These are phyloP conservation scores for Lactuca sativa DNA, from an alignment of 129 eudicot genomes.

Conservation along the genomic window DNA sequence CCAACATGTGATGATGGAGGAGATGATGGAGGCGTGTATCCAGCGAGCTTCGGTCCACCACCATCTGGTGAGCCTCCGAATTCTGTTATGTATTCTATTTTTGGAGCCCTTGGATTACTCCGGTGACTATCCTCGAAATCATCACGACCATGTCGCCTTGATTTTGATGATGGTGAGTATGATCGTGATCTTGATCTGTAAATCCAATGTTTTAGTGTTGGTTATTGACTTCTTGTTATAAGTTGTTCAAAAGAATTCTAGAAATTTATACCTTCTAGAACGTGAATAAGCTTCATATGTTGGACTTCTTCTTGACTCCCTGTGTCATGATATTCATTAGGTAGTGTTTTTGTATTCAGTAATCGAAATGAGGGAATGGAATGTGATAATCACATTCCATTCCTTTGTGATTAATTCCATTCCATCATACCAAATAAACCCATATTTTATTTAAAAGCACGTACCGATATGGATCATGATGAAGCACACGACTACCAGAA, in stretches of 20 bases:
- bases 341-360: too few species aligned
- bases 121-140: slow-evolving; percentile 65
- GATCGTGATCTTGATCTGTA: slow-evolving; percentile 81
- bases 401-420: too few species aligned
- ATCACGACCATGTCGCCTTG: slow-evolving; percentile 77
- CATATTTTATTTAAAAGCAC: background rate
- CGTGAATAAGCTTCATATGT: slow-evolving; percentile 97
- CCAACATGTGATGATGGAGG: slow-evolving; percentile 70
- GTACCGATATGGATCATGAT: slow-evolving; percentile 90
- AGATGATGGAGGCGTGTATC: slow-evolving; percentile 90
- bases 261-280: slow-evolving; percentile 62
- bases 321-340: slow-evolving; percentile 33
- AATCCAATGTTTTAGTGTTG: slow-evolving; percentile 12
- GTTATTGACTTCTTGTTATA: background rate
- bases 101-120: slow-evolving; percentile 80
- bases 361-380: too few species aligned
- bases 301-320: slow-evolving; percentile 95
- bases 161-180: slow-evolving; percentile 76
- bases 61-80: slow-evolving; percentile 77
- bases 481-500: slow-evolving; percentile 75
- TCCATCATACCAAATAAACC: too few species aligned
- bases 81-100: slow-evolving; percentile 91
- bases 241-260: background rate
- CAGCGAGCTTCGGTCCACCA: slow-evolving; percentile 71
- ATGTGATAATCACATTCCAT: too few species aligned